phyloP scores from a whole-genome alignment of 495 filamentous ascomycete genomes.

The Astrocystis sublimbata region DNA sequence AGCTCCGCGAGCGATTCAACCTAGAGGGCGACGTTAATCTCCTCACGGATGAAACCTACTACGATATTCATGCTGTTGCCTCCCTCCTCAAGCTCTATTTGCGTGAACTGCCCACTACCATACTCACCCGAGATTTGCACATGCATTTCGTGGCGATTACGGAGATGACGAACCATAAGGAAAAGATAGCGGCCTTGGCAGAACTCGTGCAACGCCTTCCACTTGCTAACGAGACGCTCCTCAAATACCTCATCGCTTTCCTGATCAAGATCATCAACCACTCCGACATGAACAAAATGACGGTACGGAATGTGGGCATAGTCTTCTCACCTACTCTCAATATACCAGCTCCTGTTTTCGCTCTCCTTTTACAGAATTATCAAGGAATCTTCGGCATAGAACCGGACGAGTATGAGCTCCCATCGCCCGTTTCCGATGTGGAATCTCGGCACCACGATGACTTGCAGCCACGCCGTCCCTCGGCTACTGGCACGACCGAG shows the following conservation, averaged over 20 bases:
- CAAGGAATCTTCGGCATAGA: slow-evolving; percentile 78
- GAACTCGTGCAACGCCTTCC: slow-evolving; percentile 83
- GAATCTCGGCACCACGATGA: slow-evolving; percentile 23
- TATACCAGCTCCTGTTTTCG: slow-evolving; percentile 93
- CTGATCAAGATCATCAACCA: slow-evolving; percentile 88
- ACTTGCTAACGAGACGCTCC: slow-evolving; percentile 71
- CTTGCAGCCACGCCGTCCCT: slow-evolving; percentile 36
- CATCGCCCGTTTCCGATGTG: slow-evolving; percentile 29
- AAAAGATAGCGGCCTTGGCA: slow-evolving; percentile 83
- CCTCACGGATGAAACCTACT: slow-evolving; percentile 76
- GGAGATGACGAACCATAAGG: slow-evolving; percentile 70
- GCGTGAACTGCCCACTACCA: slow-evolving; percentile 84
- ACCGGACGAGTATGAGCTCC: slow-evolving; percentile 57
- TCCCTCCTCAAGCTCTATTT: slow-evolving; percentile 93
- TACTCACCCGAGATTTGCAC: slow-evolving; percentile 87
- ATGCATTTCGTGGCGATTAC: slow-evolving; percentile 84
- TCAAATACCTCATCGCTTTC: slow-evolving; percentile 82
- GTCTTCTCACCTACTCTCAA: slow-evolving; percentile 98
- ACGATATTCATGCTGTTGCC: slow-evolving; percentile 95
- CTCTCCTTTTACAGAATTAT: slow-evolving; percentile 89
- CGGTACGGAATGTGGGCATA: slow-evolving; percentile 93
- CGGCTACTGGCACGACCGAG: slow-evolving; percentile 41
- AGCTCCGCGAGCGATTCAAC: slow-evolving; percentile 88
- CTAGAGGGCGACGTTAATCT: slow-evolving; percentile 92
- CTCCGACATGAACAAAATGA: slow-evolving; percentile 95